A percentile compares a stretch with the other conserved stretches of the same genome.
Evolutionary conservation across 148 eudicot genomes (phyloP).

Genomic region (Rhododendron simsii): DNA sequence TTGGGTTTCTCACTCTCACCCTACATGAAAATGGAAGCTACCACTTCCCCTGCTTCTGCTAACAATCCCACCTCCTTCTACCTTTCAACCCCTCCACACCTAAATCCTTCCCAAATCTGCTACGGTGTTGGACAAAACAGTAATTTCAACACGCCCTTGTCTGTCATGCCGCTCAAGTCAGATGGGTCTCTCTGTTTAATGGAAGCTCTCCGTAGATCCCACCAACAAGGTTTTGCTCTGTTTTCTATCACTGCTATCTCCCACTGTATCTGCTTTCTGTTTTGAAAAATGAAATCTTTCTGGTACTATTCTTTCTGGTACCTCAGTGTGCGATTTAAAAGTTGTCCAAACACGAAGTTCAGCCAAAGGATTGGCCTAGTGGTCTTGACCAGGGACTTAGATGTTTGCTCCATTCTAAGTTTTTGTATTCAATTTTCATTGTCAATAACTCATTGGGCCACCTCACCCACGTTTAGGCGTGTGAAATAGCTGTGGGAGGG

Average conservation of each 20-base stretch:
- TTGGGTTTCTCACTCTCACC: constrained; percentile 45
- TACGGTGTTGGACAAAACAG: constrained; percentile 46
- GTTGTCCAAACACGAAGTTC: too few species aligned
- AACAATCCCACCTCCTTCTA: constrained; percentile 23
- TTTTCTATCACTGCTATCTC: background rate
- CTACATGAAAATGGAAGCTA: constrained; percentile 36
- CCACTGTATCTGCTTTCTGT: background rate
- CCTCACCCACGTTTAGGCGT: too few species aligned
- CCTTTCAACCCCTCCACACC: constrained; percentile 21
- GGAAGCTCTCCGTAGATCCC: constrained; percentile 44
- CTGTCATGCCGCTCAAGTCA: constrained; percentile 88
- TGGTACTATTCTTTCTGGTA: too few species aligned
- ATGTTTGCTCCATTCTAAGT: too few species aligned
- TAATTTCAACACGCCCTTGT: constrained; percentile 35
- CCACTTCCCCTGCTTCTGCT: constrained; percentile 16
- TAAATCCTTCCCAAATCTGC: constrained; percentile 29
- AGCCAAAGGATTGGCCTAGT: too few species aligned
- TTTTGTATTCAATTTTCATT: too few species aligned
- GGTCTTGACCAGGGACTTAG: too few species aligned
- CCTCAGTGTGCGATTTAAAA: too few species aligned
- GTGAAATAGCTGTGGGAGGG: too few species aligned
- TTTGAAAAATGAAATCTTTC: background rate
- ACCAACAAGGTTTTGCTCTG: constrained; percentile 48
- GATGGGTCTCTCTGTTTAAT: constrained; percentile 83
- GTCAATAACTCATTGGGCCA: too few species aligned